Evolutionary conservation across 1,139 yeast species (phyloP).

Genomic region (Suhomyces bolitotheri): DNA sequence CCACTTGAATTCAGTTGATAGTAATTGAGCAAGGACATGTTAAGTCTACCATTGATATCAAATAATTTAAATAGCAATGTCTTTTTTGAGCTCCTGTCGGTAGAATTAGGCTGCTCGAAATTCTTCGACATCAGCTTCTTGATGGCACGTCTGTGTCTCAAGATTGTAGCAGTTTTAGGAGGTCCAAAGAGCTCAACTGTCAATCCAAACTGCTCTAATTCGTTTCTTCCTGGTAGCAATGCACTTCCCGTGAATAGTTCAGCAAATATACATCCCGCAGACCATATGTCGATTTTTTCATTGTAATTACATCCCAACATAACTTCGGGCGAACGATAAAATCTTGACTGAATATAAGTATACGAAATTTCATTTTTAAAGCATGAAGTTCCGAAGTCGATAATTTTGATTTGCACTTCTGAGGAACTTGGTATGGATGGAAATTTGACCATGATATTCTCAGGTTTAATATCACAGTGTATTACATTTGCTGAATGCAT

Average conservation of each 20-base stretch:
- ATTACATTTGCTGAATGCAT: slow-evolving; percentile 60
- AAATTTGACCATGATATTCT: slow-evolving; percentile 56
- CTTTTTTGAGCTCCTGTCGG: slow-evolving; percentile 14
- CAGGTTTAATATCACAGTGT: slow-evolving; percentile 81
- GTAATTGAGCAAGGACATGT: slow-evolving; percentile 31
- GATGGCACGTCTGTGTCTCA: slow-evolving; percentile 12
- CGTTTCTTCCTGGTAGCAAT: slow-evolving; percentile 25
- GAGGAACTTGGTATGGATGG: slow-evolving; percentile 22
- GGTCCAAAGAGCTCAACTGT: slow-evolving; percentile 25
- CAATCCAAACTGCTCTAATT: slow-evolving; percentile 25
- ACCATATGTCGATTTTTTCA: slow-evolving; percentile 40
- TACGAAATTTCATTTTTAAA: slow-evolving; percentile 46
- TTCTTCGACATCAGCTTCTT: slow-evolving; percentile 10
- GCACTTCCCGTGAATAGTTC: slow-evolving; percentile 26
- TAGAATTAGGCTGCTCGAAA: slow-evolving; percentile 10
- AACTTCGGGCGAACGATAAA: slow-evolving; percentile 77
- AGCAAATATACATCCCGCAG: slow-evolving; percentile 26
- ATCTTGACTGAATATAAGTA: slow-evolving; percentile 65
- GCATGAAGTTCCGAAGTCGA: slow-evolving; percentile 69
- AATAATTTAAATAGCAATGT: slow-evolving; percentile 31
- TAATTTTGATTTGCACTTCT: slow-evolving; percentile 48
- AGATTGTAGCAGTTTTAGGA: slow-evolving; percentile 17
- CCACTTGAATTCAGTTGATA: slow-evolving; percentile 3
- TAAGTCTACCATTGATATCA: slow-evolving; percentile 42
- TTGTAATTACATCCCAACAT: slow-evolving; percentile 75